A percentile compares a stretch with the other conserved stretches of the same genome.
These are phyloP conservation scores for Ceratocystis alfenasii DNA, from an alignment of 2,329 filamentous ascomycete species.

Conservation along the genomic window DNA sequence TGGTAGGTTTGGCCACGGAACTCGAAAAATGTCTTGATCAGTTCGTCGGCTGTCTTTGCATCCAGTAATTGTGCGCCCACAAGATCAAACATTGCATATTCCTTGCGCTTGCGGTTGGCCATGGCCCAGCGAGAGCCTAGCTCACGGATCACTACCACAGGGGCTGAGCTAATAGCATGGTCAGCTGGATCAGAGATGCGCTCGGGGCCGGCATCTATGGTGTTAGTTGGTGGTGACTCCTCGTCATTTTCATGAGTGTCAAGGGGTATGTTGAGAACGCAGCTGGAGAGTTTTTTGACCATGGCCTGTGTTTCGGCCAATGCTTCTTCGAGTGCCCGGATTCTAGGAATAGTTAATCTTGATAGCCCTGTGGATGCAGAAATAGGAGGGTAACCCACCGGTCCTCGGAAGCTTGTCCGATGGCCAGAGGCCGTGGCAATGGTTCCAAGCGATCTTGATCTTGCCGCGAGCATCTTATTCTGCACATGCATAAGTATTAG, in stretches of 20 bases:
- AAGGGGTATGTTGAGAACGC: conserved; percentile 10
- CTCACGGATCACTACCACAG: conserved; percentile 21
- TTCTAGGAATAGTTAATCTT: conserved; percentile 3
- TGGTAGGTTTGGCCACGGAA: conserved; percentile 20
- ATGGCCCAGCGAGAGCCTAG: conserved; percentile 21
- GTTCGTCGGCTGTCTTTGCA: conserved; percentile 19
- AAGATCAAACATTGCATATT: conserved; percentile 22
- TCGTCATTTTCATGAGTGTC: conserved; percentile 15
- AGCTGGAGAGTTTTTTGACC: conserved; percentile 14
- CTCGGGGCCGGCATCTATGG: conserved; percentile 15
- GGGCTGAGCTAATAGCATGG: conserved; percentile 21
- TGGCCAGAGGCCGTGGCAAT: conserved; percentile 12
- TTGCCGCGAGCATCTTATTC: conserved; percentile 21
- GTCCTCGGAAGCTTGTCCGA: conserved; percentile 14
- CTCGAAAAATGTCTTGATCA: conserved; percentile 21
- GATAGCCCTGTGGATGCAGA: neutral
- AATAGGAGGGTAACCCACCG: conserved; percentile 4
- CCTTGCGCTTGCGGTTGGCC: conserved; percentile 21
- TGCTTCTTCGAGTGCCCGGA: conserved; percentile 18
- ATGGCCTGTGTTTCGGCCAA: conserved; percentile 16
- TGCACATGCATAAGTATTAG: neutral
- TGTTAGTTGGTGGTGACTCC: neutral
- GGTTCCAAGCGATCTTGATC: conserved; percentile 20
- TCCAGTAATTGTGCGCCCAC: conserved; percentile 15
- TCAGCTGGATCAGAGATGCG: conserved; percentile 21